Conservation (phyloP, 352 stramenopile species). For the Phytopythium chamaehyphon region DNA sequence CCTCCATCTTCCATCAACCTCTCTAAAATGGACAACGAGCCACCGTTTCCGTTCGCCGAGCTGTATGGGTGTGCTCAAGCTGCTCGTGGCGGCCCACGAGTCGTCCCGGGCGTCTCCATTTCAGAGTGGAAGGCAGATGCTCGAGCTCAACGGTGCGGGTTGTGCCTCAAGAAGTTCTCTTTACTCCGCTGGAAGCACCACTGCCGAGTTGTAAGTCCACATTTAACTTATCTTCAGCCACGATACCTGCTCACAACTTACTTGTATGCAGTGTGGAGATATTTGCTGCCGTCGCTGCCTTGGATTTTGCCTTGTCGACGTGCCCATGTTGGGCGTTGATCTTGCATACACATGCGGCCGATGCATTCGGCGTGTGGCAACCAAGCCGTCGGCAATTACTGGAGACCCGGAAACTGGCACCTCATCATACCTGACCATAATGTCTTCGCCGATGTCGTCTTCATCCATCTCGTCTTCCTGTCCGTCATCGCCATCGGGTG, state of each 20-base stretch:
- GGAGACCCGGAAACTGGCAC: background rate
- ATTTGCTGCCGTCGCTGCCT: slow-evolving; percentile 67
- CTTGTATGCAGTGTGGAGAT: slow-evolving; percentile 67
- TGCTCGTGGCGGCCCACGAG: slow-evolving; percentile 22
- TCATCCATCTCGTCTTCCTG: slow-evolving; percentile 5
- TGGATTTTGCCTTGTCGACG: slow-evolving; percentile 63
- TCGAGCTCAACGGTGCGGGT: slow-evolving; percentile 38
- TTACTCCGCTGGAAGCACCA: slow-evolving; percentile 66
- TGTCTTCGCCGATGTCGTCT: slow-evolving; percentile 11
- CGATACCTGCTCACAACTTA: too few relatives aligned
- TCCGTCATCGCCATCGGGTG: slow-evolving; percentile 14
- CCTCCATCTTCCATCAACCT: background rate
- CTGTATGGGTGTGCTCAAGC: slow-evolving; percentile 27
- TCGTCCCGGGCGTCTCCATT: slow-evolving; percentile 46
- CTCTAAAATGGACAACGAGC: slow-evolving; percentile 31
- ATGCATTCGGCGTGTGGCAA: slow-evolving; percentile 53
- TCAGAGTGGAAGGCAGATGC: slow-evolving; percentile 52
- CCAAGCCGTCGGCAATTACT: slow-evolving; percentile 16
- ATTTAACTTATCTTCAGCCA: background rate
- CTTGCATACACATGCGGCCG: slow-evolving; percentile 60
- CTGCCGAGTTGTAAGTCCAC: slow-evolving; percentile 50
- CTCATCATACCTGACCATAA: slow-evolving; percentile 4
- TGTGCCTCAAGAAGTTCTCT: slow-evolving; percentile 65
- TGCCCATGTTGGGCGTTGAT: slow-evolving; percentile 55
- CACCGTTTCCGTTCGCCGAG: slow-evolving; percentile 42